These are phyloP conservation scores for Citrus australasica DNA, from an alignment of 345 rosid species.

Conservation along the genomic window DNA sequence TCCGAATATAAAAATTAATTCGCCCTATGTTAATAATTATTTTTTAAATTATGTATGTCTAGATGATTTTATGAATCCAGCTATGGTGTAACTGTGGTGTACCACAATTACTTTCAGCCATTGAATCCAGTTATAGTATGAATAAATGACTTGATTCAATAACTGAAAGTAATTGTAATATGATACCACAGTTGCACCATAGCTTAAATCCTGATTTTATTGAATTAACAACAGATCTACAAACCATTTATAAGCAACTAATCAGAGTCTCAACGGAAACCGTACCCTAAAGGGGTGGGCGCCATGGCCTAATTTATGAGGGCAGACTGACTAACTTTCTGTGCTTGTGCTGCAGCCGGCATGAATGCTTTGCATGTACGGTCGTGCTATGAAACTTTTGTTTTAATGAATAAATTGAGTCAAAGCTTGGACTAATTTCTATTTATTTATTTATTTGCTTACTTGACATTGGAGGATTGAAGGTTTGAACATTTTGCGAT, in stretches of 20 bases:
- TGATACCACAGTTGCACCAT: fast-evolving
- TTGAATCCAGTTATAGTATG: fast-evolving
- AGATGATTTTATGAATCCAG: too few relatives aligned
- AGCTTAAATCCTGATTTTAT: too few relatives aligned
- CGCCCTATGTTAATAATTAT: too few relatives aligned
- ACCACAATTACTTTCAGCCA: too few relatives aligned
- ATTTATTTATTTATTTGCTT: background rate
- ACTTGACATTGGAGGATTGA: background rate
- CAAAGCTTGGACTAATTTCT: background rate
- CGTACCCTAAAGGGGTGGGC: background rate
- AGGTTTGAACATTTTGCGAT: background rate
- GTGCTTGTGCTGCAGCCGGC: background rate
- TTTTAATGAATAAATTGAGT: background rate
- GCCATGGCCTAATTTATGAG: background rate
- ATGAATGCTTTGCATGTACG: background rate
- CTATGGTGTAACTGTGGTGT: too few relatives aligned
- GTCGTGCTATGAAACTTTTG: background rate
- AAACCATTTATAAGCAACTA: too few relatives aligned
- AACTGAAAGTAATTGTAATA: fast-evolving
- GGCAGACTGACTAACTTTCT: background rate
- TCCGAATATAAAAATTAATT: too few relatives aligned
- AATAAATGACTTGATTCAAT: too few relatives aligned
- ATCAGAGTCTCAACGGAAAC: background rate
- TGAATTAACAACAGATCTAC: too few relatives aligned
- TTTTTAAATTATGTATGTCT: too few relatives aligned